Percentiles rank a stretch among this genome's conserved stretches.
Evolutionary conservation across 192 early-diverging fungal genomes (phyloP).

Genomic region (Coemansia sp.): DNA sequence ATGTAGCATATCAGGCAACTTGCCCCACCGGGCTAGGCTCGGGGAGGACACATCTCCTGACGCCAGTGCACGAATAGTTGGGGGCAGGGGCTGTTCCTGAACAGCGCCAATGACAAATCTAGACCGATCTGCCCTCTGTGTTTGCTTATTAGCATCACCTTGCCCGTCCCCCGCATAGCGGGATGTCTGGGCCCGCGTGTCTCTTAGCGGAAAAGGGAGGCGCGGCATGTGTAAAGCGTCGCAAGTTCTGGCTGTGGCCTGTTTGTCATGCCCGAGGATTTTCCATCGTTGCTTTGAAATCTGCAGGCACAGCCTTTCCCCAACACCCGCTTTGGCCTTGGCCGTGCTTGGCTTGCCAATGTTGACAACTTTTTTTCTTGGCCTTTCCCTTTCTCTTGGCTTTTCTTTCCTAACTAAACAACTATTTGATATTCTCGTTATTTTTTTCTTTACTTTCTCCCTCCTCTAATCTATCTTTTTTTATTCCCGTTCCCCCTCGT

Average conservation of each 20-base stretch:
- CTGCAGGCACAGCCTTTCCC: neutral
- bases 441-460: neutral
- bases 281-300: neutral
- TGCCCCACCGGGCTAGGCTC: neutral
- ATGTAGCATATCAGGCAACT: neutral
- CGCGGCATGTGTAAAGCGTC: neutral
- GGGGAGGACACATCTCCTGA: neutral
- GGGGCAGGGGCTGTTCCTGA: neutral
- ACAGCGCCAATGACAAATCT: neutral
- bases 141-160: neutral
- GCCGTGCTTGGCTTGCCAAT: neutral
- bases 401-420: neutral
- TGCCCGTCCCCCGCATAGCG: neutral
- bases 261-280: neutral
- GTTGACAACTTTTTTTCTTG: neutral
- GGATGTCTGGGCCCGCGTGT: slow-evolving; percentile 1
- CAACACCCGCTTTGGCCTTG: slow-evolving; percentile 3
- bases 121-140: neutral
- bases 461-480: slow-evolving; percentile 3
- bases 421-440: slow-evolving; percentile 7
- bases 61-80: neutral
- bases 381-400: slow-evolving; percentile 6
- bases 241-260: neutral
- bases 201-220: neutral
- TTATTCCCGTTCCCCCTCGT: neutral